A percentile compares a stretch with the other conserved stretches of the same genome.
Evolutionary conservation across 768 basidiomycete genomes (phyloP).

Genomic region (Guyanaporus albipodus): DNA sequence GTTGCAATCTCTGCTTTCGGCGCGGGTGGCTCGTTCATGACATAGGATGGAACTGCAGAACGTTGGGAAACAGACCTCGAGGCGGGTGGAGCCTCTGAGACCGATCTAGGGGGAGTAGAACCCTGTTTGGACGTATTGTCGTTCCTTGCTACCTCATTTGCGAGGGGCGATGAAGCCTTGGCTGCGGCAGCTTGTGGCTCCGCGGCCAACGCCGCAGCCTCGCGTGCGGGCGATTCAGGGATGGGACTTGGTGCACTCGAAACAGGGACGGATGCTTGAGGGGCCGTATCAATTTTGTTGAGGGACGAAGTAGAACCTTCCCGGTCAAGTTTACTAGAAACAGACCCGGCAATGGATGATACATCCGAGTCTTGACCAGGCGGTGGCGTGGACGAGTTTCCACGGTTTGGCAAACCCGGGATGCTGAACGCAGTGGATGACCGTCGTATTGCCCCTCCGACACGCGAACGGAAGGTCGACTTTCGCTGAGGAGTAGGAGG

Average conservation of each 20-base stretch:
- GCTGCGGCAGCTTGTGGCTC: constrained; percentile 23
- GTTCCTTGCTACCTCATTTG: constrained; percentile 24
- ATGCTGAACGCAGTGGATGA: constrained; percentile 54
- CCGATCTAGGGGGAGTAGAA: constrained; percentile 18
- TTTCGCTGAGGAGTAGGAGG: constrained; percentile 35
- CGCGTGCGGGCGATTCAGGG: constrained; percentile 62
- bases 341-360: constrained; percentile 22
- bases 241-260: constrained; percentile 56
- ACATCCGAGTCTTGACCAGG: constrained; percentile 28
- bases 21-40: constrained; percentile 15
- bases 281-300: constrained; percentile 32
- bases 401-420: constrained; percentile 31
- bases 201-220: constrained; percentile 41
- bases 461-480: constrained; percentile 50
- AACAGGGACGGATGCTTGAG: constrained; percentile 17
- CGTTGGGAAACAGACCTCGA: constrained; percentile 10
- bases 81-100: constrained; percentile 18
- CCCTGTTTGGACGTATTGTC: constrained; percentile 14
- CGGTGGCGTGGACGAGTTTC: constrained; percentile 22
- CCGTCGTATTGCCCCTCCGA: constrained; percentile 58
- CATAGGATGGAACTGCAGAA: background rate
- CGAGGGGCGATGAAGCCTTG: constrained; percentile 43
- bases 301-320: constrained; percentile 29
- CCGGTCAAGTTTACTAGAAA: constrained; percentile 29
- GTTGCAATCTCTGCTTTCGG: constrained; percentile 38